A percentile compares a stretch with the other conserved stretches of the same genome.
Evolutionary conservation across 306 rosid genomes (phyloP).

Genomic region (Ormosia semicastrata): DNA sequence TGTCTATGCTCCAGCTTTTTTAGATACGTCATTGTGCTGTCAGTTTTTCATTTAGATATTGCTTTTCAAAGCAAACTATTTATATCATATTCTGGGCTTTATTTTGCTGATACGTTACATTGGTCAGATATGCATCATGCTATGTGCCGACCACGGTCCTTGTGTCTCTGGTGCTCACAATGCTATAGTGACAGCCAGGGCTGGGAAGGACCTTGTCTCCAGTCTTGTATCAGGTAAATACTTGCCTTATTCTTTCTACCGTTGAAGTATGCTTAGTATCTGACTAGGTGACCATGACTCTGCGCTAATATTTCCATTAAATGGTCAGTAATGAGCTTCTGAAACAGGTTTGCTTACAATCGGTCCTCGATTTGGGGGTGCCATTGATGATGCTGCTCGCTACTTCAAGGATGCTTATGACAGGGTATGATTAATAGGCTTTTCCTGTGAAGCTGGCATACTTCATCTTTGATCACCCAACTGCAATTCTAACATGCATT

Average conservation of each 20-base stretch:
- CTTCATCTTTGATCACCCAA: constrained; percentile 2
- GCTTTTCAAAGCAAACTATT: not conserved
- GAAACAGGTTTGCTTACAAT: constrained; percentile 85
- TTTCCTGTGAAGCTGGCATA: not conserved
- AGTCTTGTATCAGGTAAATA: constrained; percentile 76
- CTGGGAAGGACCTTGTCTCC: constrained; percentile 88
- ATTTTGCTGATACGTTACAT: too few relatives aligned
- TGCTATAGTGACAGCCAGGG: constrained; percentile 87
- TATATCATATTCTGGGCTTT: not conserved
- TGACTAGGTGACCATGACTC: not conserved
- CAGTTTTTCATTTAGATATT: constrained; percentile 1
- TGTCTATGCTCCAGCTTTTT: constrained; percentile 11
- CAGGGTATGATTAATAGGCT: constrained; percentile 41
- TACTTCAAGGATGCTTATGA: constrained; percentile 86
- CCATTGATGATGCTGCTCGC: constrained; percentile 87
- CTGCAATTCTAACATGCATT: not conserved
- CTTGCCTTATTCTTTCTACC: constrained; percentile 1
- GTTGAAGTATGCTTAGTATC: not conserved
- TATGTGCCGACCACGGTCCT: constrained; percentile 95
- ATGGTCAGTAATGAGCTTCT: constrained; percentile 28
- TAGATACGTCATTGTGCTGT: not conserved
- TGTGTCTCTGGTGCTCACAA: constrained; percentile 96
- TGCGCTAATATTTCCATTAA: constrained; percentile 4
- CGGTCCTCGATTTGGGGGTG: constrained; percentile 96
- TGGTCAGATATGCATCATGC: too few relatives aligned